A percentile compares a stretch with the other conserved stretches of the same genome.
These are phyloP conservation scores for Neonectria faginata DNA, from an alignment of 2,329 filamentous ascomycete genomes.

Conservation along the genomic window DNA sequence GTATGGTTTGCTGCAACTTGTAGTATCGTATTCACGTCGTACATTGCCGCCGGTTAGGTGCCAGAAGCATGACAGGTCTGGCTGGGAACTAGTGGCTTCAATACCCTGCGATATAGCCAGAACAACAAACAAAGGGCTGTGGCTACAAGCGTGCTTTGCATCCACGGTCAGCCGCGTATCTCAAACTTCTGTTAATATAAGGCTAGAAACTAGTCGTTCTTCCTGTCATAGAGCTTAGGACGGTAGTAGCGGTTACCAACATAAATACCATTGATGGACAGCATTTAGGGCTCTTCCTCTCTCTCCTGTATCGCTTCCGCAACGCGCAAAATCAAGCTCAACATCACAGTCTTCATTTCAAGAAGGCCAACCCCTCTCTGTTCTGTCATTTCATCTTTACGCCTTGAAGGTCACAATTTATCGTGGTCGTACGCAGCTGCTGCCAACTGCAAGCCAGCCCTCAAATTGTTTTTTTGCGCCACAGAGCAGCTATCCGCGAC, in stretches of 20 bases:
- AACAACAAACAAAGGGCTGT: background rate
- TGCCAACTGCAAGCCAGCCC: background rate
- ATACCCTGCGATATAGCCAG: background rate
- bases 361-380: background rate
- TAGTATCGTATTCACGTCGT: background rate
- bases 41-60: background rate
- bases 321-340: background rate
- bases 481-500: background rate
- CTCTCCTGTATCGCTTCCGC: background rate
- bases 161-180: no score
- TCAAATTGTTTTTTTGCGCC: background rate
- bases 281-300: background rate
- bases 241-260: background rate
- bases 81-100: background rate
- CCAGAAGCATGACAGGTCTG: background rate
- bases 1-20: background rate
- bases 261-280: background rate
- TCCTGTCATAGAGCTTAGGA: background rate
- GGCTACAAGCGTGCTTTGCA: background rate
- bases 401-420: background rate
- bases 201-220: background rate
- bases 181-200: background rate
- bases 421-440: background rate
- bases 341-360: background rate
- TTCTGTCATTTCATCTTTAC: background rate